Conservation (phyloP, 345 rosid species). For the Syzygium grande region DNA sequence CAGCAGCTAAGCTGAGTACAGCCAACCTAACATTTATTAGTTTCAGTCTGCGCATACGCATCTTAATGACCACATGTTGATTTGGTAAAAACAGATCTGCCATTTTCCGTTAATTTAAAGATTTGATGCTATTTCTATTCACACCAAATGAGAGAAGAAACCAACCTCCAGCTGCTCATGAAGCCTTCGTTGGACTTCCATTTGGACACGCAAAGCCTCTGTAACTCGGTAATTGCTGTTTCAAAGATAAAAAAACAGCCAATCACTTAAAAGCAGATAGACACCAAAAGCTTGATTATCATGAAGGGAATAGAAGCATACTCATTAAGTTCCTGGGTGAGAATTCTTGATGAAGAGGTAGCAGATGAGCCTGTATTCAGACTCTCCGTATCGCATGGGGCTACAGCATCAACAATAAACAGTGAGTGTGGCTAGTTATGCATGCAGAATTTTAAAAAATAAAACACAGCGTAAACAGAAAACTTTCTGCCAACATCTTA, state of each 20-base stretch:
- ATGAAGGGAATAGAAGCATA: slow-evolving; percentile 20
- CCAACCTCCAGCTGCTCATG: slow-evolving; percentile 95
- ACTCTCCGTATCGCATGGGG: slow-evolving; percentile 72
- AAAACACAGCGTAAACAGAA: neutral
- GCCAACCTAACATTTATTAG: neutral
- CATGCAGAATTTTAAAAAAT: neutral
- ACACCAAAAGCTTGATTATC: neutral
- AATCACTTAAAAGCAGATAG: neutral
- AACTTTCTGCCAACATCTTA: neutral
- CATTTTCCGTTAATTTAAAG: neutral
- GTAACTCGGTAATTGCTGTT: slow-evolving; percentile 78
- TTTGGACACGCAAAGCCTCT: slow-evolving; percentile 89
- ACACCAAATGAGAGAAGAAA: neutral
- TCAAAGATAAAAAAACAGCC: slow-evolving; percentile 6
- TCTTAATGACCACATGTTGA: neutral
- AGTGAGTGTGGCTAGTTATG: neutral
- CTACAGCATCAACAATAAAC: slow-evolving; percentile 16
- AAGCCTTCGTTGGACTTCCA: slow-evolving; percentile 95
- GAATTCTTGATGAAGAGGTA: slow-evolving; percentile 51
- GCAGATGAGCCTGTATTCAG: slow-evolving; percentile 79
- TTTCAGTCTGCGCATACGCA: neutral
- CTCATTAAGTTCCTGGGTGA: slow-evolving; percentile 70
- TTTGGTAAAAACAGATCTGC: neutral
- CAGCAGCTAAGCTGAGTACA: neutral
- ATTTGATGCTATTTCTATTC: neutral